phyloP scores from a whole-genome alignment of 2,329 filamentous ascomycete genomes.

The Ceratocystis destructans region DNA sequence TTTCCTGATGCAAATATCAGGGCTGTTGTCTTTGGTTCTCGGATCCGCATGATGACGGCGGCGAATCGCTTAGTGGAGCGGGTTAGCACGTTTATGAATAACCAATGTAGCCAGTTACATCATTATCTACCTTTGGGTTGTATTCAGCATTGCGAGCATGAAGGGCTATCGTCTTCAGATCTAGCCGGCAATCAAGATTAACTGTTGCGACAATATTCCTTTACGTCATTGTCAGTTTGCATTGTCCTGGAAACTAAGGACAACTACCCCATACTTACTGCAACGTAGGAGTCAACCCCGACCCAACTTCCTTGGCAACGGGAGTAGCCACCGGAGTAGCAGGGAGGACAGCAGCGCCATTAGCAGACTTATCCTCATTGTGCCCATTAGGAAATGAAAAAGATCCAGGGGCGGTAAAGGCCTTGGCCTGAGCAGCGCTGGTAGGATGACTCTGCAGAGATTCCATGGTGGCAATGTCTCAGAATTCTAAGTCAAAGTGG shows the following conservation, averaged over 20 bases:
- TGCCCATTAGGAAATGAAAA: constrained; percentile 81
- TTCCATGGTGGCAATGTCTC: constrained; percentile 47
- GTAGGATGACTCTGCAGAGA: constrained; percentile 81
- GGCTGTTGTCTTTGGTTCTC: constrained; percentile 95
- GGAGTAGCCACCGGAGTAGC: constrained; percentile 86
- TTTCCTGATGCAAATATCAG: constrained; percentile 97
- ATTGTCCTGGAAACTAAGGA: constrained; percentile 17
- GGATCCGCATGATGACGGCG: constrained; percentile 98
- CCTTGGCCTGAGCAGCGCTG: constrained; percentile 85
- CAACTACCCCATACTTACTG: constrained; percentile 63
- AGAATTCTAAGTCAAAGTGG: not conserved
- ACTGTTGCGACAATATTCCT: constrained; percentile 99
- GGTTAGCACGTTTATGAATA: constrained; percentile 25
- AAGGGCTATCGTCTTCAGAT: constrained; percentile 96
- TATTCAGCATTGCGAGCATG: constrained; percentile 98
- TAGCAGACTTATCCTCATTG: constrained; percentile 43
- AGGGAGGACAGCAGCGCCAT: constrained; percentile 71
- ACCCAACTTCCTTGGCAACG: constrained; percentile 65
- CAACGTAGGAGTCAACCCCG: constrained; percentile 77
- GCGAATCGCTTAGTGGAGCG: constrained; percentile 64
- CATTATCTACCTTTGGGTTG: constrained; percentile 72
- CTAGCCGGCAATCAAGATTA: constrained; percentile 92
- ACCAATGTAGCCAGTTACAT: not conserved
- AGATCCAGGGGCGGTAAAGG: constrained; percentile 83
- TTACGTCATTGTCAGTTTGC: constrained; percentile 38